These are phyloP conservation scores for Babesia ovata DNA, from an alignment of 169 alveolate genomes.

Conservation along the genomic window DNA sequence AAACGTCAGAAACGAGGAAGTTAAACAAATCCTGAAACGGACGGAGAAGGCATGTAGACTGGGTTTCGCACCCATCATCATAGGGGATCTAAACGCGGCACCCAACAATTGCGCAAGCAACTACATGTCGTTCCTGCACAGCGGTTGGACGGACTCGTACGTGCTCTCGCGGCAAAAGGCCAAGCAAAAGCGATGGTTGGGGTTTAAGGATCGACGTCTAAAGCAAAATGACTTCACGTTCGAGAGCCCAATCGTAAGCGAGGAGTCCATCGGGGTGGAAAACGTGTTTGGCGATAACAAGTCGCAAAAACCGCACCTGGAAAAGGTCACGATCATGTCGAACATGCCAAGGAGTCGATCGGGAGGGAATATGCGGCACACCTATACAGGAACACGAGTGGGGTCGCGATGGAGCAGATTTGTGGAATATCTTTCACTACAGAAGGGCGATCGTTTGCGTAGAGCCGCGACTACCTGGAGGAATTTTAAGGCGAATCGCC, in stretches of 20 bases:
- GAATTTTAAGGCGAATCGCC: conserved; percentile 4
- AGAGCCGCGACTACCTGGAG: conserved; percentile 12
- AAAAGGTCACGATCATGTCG: conserved; percentile 37
- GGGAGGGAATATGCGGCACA: neutral
- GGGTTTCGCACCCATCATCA: conserved; percentile 85
- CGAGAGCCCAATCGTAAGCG: neutral
- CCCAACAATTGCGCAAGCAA: conserved; percentile 87
- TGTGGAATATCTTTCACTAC: neutral
- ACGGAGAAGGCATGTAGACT: conserved; percentile 80
- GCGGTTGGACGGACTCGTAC: conserved; percentile 88
- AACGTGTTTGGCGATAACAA: conserved; percentile 23
- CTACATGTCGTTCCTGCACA: conserved; percentile 82
- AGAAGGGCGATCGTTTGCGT: neutral
- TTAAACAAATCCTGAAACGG: conserved; percentile 81
- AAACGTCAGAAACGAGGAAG: conserved; percentile 83
- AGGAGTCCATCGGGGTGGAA: conserved; percentile 24
- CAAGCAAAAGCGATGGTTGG: conserved; percentile 1
- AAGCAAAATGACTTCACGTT: neutral
- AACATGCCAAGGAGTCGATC: conserved; percentile 29
- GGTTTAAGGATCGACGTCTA: neutral
- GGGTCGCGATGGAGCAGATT: conserved; percentile 30
- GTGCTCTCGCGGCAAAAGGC: conserved; percentile 32
- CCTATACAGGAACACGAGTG: neutral
- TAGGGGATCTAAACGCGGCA: conserved; percentile 89
- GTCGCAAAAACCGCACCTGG: conserved; percentile 36